Evolutionary conservation across 495 filamentous ascomycete genomes (phyloP).

Genomic region (Daldinia caldariorum): DNA sequence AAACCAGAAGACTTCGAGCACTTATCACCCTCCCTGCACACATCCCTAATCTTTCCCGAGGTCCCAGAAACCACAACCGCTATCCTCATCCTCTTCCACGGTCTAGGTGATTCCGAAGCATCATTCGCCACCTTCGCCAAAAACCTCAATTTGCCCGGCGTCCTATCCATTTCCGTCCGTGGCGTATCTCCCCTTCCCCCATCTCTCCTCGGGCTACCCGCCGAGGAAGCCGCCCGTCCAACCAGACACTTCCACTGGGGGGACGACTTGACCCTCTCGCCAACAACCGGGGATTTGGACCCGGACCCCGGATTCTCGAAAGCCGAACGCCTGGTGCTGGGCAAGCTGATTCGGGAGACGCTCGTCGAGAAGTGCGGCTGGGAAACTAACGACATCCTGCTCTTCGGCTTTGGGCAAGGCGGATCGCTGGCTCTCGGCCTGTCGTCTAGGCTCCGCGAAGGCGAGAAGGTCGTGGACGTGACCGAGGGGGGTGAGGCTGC

Average conservation of each 20-base stretch:
- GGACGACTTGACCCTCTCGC: slow-evolving; percentile 80
- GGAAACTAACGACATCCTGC: slow-evolving; percentile 70
- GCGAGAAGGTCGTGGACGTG: slow-evolving; percentile 46
- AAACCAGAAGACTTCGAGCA: slow-evolving; percentile 50
- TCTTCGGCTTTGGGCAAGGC: slow-evolving; percentile 90
- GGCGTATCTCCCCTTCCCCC: slow-evolving; percentile 79
- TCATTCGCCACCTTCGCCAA: slow-evolving; percentile 77
- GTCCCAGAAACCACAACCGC: slow-evolving; percentile 66
- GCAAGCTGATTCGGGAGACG: slow-evolving; percentile 66
- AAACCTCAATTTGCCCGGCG: slow-evolving; percentile 83
- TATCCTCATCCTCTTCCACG: slow-evolving; percentile 89
- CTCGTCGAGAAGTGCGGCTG: slow-evolving; percentile 78
- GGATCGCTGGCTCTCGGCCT: slow-evolving; percentile 77
- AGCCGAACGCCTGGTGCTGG: slow-evolving; percentile 59
- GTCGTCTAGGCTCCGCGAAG: slow-evolving; percentile 52
- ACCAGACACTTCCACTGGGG: slow-evolving; percentile 81
- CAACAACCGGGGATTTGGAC: slow-evolving; percentile 71
- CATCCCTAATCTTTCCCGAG: slow-evolving; percentile 49
- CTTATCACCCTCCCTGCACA: slow-evolving; percentile 43
- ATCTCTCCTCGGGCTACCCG: slow-evolving; percentile 65
- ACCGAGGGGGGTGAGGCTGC: slow-evolving; percentile 14
- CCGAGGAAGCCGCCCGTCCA: slow-evolving; percentile 15
- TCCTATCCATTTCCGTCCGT: slow-evolving; percentile 77
- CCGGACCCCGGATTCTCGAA: slow-evolving; percentile 79
- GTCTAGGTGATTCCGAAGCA: slow-evolving; percentile 79